Percentiles rank a stretch among this genome's conserved stretches.
Evolutionary conservation across 2,329 filamentous ascomycete species (phyloP).

Genomic region (Lachnellula occidentalis): DNA sequence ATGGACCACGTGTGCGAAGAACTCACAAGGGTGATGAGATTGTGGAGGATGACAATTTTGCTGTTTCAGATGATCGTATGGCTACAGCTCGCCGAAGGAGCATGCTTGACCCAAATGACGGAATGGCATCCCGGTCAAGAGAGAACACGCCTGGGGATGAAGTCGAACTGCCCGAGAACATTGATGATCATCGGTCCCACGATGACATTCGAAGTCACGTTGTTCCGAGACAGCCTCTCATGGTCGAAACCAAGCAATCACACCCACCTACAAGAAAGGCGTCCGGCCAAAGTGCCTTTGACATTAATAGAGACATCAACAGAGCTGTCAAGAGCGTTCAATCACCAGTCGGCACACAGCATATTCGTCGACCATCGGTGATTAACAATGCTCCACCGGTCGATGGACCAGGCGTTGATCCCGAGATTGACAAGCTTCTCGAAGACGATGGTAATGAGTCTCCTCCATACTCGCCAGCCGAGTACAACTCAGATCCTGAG

Average conservation of each 20-base stretch:
- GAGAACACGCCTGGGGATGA: conserved; percentile 33
- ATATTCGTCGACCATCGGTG: conserved; percentile 41
- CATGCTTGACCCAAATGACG: conserved; percentile 33
- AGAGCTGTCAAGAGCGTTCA: conserved; percentile 80
- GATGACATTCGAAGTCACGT: conserved; percentile 24
- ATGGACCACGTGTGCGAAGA: conserved; percentile 70
- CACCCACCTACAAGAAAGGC: conserved; percentile 19
- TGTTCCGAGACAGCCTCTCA: conserved; percentile 26
- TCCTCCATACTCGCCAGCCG: conserved; percentile 76
- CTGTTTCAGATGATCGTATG: conserved; percentile 31
- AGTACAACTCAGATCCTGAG: conserved; percentile 63
- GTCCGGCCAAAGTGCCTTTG: conserved; percentile 44
- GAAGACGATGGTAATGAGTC: conserved; percentile 76
- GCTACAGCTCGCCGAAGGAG: conserved; percentile 33
- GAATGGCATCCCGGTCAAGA: conserved; percentile 30
- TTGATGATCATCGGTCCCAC: conserved; percentile 25
- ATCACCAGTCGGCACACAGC: conserved; percentile 55
- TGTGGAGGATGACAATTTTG: conserved; percentile 65
- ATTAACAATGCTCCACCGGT: conserved; percentile 33
- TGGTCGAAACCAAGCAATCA: conserved; percentile 26
- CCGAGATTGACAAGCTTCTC: conserved; percentile 84
- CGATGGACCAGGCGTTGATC: conserved; percentile 64
- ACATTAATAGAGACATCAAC: conserved; percentile 55
- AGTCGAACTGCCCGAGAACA: conserved; percentile 29
- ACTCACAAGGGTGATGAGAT: conserved; percentile 96